These are phyloP conservation scores for Arthrobotrys pseudoclavata DNA, from an alignment of 2,329 filamentous ascomycete species.

Conservation along the genomic window DNA sequence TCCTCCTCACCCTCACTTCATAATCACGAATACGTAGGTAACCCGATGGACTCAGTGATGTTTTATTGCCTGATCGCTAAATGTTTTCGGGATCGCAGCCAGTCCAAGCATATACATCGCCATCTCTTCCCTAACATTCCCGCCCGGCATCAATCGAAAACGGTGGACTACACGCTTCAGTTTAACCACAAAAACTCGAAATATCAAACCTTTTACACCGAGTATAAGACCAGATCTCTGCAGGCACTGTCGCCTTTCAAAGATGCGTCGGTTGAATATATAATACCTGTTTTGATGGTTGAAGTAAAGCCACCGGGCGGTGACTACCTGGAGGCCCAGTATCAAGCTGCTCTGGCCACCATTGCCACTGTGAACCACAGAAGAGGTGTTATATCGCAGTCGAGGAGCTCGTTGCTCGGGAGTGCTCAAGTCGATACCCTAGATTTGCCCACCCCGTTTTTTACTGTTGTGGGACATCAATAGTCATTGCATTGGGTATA, in stretches of 20 bases:
- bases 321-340: constrained; percentile 7
- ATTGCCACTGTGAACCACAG: neutral
- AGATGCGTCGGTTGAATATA: constrained; percentile 1
- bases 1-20: neutral
- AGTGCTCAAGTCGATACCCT: neutral
- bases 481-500: constrained; percentile 18
- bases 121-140: neutral
- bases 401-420: neutral
- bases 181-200: neutral
- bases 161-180: neutral
- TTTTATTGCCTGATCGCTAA: neutral
- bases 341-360: neutral
- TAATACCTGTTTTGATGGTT: neutral
- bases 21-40: neutral
- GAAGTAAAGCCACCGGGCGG: constrained; percentile 8
- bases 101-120: constrained; percentile 1
- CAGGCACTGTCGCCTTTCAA: neutral
- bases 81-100: neutral
- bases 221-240: neutral
- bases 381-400: neutral
- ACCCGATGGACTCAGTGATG: neutral
- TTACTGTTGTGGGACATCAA: constrained; percentile 10
- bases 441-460: constrained; percentile 13
- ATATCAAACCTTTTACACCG: neutral
- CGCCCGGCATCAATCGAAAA: neutral